Conservation (phyloP, 805 yeast genomes). For the Kazachstania psychrophila region DNA sequence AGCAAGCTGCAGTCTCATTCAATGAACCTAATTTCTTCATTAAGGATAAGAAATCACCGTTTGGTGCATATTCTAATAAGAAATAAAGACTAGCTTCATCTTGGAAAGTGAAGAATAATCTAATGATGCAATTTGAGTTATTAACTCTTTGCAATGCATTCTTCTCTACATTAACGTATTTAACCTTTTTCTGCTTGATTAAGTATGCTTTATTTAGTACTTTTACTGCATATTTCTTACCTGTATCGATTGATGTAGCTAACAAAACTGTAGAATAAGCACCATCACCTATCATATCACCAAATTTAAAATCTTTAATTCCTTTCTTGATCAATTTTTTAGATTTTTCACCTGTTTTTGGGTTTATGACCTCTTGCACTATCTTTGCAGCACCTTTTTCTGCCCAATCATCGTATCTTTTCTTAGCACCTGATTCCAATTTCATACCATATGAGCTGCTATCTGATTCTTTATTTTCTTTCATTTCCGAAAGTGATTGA, state of each 20-base stretch:
- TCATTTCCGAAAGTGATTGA: too few relatives aligned
- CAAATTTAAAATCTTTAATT: conserved; percentile 82
- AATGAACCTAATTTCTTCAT: conserved; percentile 63
- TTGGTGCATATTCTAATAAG: conserved; percentile 69
- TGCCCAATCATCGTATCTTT: conserved; percentile 39
- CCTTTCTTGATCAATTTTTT: conserved; percentile 44
- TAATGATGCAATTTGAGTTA: conserved; percentile 51
- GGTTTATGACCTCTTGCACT: conserved; percentile 37
- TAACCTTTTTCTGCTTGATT: conserved; percentile 72
- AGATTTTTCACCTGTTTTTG: conserved; percentile 39
- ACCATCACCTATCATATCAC: conserved; percentile 87
- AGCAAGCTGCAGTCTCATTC: conserved; percentile 57
- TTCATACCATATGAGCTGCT: conserved; percentile 13
- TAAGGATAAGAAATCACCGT: conserved; percentile 63
- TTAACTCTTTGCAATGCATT: conserved; percentile 66
- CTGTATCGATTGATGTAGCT: conserved; percentile 69
- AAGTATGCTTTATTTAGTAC: conserved; percentile 68
- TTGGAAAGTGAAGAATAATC: conserved; percentile 69
- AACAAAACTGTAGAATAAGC: conserved; percentile 87
- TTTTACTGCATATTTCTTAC: conserved; percentile 71
- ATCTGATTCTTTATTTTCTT: conserved; percentile 2
- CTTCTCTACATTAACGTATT: conserved; percentile 76
- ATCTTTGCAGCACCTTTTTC: conserved; percentile 52
- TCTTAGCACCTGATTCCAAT: conserved; percentile 15
- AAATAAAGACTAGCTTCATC: conserved; percentile 65